Evolutionary conservation across 129 eudicot genomes (phyloP), one percentile per base, ranked within the genome.

Genomic region (Silybum marianum): DNA sequence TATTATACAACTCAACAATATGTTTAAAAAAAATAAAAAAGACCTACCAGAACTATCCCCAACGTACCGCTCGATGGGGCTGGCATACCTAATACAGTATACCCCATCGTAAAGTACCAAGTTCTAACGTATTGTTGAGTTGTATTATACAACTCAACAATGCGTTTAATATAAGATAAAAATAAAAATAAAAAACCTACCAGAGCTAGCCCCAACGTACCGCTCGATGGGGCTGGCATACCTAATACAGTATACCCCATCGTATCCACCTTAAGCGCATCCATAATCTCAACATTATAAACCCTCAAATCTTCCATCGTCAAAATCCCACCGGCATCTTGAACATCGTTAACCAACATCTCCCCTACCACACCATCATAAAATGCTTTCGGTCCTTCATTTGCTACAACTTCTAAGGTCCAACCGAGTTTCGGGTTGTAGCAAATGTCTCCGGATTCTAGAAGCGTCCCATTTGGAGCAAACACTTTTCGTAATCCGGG

Each of bases 161-260:
- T 18, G 46, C 6, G 19, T 36, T 23, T 69, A 22, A n/a, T 28
- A 28, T n/a, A 74, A 68, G 40, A 12, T 3, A 44, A 36, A 75
- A 42, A 9, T 7, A 40, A 42, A 42, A 42, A 10, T 1, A 42
- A 42, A 42, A 10, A 28, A 70, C 95, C 1, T 69, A 95, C 99
- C 95, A 95, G 69, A 85, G 97, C 81, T 54, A 95, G 81, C 68
- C 99, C 99, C 46, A 93, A 81, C 22, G 98, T 93, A 76, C 99
- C 99, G 78, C 98, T 96, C 13, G 99, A 95, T 13, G 99, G 99
- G 72, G 99, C 89, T 0, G 99, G 98, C 99, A 95, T 93, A 23
- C 99, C 99, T 44, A 89, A 65, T 9, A 95, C 78, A 51, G 89
- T 87, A 63, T 88, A 90, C 72, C 95, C 99, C 99, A 93, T 96